Evolutionary conservation across 1,139 yeast genomes (phyloP), one percentile per base, ranked within the genome.

Genomic region (Kazachstania sp.): DNA sequence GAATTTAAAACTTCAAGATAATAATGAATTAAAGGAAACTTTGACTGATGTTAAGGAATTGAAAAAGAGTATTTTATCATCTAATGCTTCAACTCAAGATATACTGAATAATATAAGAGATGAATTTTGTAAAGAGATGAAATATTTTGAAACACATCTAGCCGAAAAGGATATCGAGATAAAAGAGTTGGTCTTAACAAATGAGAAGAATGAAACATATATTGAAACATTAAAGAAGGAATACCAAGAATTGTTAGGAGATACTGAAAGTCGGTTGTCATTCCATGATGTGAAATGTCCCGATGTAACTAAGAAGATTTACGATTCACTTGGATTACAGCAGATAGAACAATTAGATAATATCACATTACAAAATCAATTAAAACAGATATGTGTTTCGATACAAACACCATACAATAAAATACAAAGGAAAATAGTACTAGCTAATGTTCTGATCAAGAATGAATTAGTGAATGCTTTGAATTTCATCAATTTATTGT

Each of bases 361-460:
- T 38, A 54, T 55, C 11, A 62, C 64, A 31, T 54, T 64, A 29
- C 65, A 60, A 43, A 67, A 67, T 46, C 48, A 59, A 3, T 53
- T 66, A 26, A 66, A 66, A 49, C 20, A 37, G 12, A 35, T 47
- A 23, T 38, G 43, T 18, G 64, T 63, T 40, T 46, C 61, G 34
- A 52, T 65, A 18, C 67, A 61, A 29, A 58, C 59, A n/a, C 69
- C 70, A 9, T 55, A 58, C 31, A 48, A 59, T 19, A 58, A 59
- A 45, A 45, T 66, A 18, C 59, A 65, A 16, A 53, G 53, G 23
- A 61, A 59, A 46, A 52, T 60, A 28, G 57, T 67, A 2, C 47
- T 64, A 19, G 58, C 59, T 2, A 63, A 65, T 19, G 59, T 64
- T 4, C 51, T 54, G 38, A 45, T 63, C 29, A 53, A 64, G 32